These are phyloP conservation scores for Wickerhamomyces canadensis DNA, from an alignment of 805 yeast species.

Conservation along the genomic window DNA sequence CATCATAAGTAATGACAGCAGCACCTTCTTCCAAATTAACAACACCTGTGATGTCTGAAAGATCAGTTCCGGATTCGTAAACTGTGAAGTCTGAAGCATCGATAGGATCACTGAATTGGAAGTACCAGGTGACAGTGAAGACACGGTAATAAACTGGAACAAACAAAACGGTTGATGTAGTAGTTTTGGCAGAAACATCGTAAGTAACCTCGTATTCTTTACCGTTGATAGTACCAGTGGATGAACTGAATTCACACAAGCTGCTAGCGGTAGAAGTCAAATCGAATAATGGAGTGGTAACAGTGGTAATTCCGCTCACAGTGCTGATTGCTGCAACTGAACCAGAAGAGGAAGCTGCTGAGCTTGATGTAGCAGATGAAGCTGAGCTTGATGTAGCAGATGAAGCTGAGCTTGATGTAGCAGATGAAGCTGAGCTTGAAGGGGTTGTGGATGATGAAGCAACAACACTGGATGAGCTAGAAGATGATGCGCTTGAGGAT, in stretches of 20 bases:
- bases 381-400: not conserved
- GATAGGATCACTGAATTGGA: not conserved
- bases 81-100: not conserved
- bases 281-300: constrained; percentile 1
- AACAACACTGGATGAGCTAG: not conserved
- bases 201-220: constrained; percentile 5
- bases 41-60: constrained; percentile 6
- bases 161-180: not conserved
- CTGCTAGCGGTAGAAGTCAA: not conserved
- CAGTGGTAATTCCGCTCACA: not conserved
- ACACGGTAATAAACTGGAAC: constrained; percentile 1
- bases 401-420: not conserved
- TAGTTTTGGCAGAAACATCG: constrained; percentile 4
- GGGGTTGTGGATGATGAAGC: not conserved
- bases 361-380: constrained; percentile 1
- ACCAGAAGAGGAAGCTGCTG: not conserved
- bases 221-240: constrained; percentile 4
- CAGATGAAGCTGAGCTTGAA: not conserved
- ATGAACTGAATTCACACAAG: constrained; percentile 4
- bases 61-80: constrained; percentile 2
- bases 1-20: constrained; percentile 7
- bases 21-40: constrained; percentile 16
- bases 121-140: constrained; percentile 7
- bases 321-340: not conserved
- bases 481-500: not conserved